Evolutionary conservation across 2,329 filamentous ascomycete genomes (phyloP).

Genomic region (Claviceps sorghi): DNA sequence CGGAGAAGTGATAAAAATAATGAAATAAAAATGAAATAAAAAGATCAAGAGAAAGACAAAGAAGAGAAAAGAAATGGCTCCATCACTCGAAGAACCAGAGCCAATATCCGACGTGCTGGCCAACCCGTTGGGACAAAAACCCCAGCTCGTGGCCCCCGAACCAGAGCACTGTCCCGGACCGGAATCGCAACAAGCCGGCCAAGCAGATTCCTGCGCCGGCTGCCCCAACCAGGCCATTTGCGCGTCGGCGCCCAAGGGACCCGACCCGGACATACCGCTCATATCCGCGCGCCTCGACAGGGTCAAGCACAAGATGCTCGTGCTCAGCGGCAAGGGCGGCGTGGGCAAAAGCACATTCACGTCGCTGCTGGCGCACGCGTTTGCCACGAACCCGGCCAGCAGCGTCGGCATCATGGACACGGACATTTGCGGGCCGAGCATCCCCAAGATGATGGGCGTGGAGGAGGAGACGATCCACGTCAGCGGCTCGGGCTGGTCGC

Average conservation of each 20-base stretch:
- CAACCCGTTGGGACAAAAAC: conserved; percentile 62
- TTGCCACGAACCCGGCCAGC: conserved; percentile 63
- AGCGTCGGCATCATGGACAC: conserved; percentile 95
- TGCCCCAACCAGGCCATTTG: conserved; percentile 96
- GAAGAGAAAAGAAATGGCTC: conserved; percentile 46
- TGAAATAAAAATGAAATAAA: too few relatives aligned
- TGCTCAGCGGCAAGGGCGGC: conserved; percentile 88
- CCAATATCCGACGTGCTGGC: conserved; percentile 54
- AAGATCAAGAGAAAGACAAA: neutral
- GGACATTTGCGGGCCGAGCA: conserved; percentile 89
- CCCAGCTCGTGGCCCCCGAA: conserved; percentile 81
- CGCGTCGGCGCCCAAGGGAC: conserved; percentile 84
- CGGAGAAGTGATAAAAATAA: too few relatives aligned
- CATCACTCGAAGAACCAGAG: conserved; percentile 60
- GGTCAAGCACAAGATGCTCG: conserved; percentile 82
- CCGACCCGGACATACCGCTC: conserved; percentile 81
- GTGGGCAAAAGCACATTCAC: conserved; percentile 95
- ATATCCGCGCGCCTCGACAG: conserved; percentile 70
- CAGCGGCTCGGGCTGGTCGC: conserved; percentile 77
- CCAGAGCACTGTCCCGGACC: conserved; percentile 95
- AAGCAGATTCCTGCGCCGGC: conserved; percentile 73
- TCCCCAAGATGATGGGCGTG: conserved; percentile 98
- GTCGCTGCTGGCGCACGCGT: conserved; percentile 73
- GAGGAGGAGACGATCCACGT: conserved; percentile 89
- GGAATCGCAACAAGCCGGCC: conserved; percentile 56